Percentiles rank a stretch among this genome's conserved stretches.
phyloP scores from a whole-genome alignment of 371 early-diverging fungal genomes.

The Lichtheimia ornata region DNA sequence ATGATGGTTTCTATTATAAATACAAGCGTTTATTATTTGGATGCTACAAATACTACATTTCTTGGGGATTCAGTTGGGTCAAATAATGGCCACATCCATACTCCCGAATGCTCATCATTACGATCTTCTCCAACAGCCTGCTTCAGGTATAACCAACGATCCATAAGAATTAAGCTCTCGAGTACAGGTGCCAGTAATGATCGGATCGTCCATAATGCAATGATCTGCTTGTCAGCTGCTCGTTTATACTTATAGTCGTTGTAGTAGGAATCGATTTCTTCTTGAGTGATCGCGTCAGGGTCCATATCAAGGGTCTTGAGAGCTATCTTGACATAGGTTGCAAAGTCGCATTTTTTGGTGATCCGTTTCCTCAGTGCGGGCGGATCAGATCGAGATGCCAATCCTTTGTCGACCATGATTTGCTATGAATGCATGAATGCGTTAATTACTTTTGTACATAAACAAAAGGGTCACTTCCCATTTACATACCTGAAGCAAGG shows the following conservation, averaged over 20 bases:
- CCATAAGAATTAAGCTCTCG: constrained; percentile 77
- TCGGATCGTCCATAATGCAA: constrained; percentile 78
- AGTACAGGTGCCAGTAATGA: constrained; percentile 71
- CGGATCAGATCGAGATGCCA: constrained; percentile 46
- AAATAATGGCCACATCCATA: constrained; percentile 52
- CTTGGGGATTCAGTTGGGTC: constrained; percentile 43
- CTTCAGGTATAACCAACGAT: constrained; percentile 69
- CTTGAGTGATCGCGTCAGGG: constrained; percentile 39
- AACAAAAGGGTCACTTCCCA: background rate
- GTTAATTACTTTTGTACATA: background rate
- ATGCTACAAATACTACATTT: constrained; percentile 47
- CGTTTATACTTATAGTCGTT: constrained; percentile 28
- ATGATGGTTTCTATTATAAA: too few species aligned
- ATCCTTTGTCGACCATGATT: constrained; percentile 57
- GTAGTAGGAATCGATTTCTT: constrained; percentile 46
- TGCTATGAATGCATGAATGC: constrained; percentile 12
- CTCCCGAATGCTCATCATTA: constrained; percentile 2
- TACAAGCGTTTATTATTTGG: constrained; percentile 24
- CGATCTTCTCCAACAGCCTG: constrained; percentile 37
- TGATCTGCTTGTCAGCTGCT: constrained; percentile 57
- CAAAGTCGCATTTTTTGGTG: constrained; percentile 52
- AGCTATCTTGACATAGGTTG: constrained; percentile 35
- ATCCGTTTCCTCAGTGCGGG: constrained; percentile 61
- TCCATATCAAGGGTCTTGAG: constrained; percentile 40
- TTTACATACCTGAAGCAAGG: constrained; percentile 57